Evolutionary conservation across 257 asterid genomes (phyloP).

Genomic region (Nicotiana tabacum): DNA sequence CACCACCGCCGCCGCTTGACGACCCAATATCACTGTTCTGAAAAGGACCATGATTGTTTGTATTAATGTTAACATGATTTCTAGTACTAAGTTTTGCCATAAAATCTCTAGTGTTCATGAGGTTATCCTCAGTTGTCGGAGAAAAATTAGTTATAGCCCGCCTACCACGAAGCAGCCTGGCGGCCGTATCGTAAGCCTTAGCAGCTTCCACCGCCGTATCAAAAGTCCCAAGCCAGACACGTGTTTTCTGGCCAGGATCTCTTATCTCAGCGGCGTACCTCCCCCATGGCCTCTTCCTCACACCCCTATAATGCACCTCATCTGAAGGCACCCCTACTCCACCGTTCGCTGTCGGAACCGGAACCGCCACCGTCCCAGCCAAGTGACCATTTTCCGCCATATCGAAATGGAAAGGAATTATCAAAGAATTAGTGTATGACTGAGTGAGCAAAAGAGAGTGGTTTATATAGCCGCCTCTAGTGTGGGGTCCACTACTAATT

Average conservation of each 20-base stretch:
- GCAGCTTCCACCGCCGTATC: slow-evolving; percentile 8
- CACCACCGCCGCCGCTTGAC: background rate
- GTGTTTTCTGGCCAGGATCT: background rate
- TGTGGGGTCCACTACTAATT: background rate
- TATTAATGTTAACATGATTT: too few species aligned
- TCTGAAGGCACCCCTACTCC: background rate
- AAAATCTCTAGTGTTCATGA: background rate
- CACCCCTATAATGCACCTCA: background rate
- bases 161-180: background rate
- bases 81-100: background rate
- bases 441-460: background rate
- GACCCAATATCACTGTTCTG: background rate
- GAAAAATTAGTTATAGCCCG: slow-evolving; percentile 9
- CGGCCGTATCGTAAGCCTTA: slow-evolving; percentile 5
- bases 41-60: background rate
- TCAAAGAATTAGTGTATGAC: background rate
- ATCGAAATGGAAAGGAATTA: background rate
- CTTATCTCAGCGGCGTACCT: slow-evolving; percentile 6
- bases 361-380: background rate
- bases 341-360: background rate
- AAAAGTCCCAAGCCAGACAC: slow-evolving; percentile 11
- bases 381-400: background rate
- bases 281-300: slow-evolving; percentile 9
- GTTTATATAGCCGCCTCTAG: background rate
- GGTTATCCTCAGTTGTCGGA: background rate